A percentile compares a stretch with the other conserved stretches of the same genome.
Evolutionary conservation across 371 early-diverging fungal species (phyloP).

Genomic region (Mucor ambiguus): DNA sequence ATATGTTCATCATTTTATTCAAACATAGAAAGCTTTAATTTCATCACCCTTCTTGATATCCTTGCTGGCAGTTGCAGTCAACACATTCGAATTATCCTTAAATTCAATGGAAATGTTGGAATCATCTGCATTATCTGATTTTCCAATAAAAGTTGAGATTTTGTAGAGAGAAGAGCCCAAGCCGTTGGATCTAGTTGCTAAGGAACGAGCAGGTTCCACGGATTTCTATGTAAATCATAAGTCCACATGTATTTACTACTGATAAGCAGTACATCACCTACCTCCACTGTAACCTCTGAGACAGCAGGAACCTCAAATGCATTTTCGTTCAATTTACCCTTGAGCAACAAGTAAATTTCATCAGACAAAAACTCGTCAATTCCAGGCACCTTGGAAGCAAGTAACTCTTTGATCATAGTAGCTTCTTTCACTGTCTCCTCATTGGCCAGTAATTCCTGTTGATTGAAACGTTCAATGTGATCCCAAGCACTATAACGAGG

Average conservation of each 20-base stretch:
- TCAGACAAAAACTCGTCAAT: conserved; percentile 80
- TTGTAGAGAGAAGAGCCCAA: conserved; percentile 58
- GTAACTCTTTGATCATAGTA: conserved; percentile 58
- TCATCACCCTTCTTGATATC: conserved; percentile 72
- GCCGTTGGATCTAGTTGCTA: conserved; percentile 57
- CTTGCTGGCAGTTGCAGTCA: conserved; percentile 61
- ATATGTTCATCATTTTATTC: neutral
- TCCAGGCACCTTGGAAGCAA: conserved; percentile 74
- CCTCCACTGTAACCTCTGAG: conserved; percentile 38
- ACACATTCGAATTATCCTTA: conserved; percentile 45
- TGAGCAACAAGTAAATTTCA: conserved; percentile 80
- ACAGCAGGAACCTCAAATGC: conserved; percentile 55
- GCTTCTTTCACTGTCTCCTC: conserved; percentile 59
- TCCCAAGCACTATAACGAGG: conserved; percentile 69
- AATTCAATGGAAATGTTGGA: conserved; percentile 65
- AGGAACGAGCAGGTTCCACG: conserved; percentile 41
- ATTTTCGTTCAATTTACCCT: conserved; percentile 79
- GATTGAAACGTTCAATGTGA: conserved; percentile 80
- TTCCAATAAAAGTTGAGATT: conserved; percentile 39
- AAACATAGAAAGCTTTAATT: conserved; percentile 45
- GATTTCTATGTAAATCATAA: conserved; percentile 16
- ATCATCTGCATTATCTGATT: conserved; percentile 1
- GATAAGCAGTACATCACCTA: conserved; percentile 10
- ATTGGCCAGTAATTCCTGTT: conserved; percentile 55
- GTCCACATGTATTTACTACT: neutral